Conservation (phyloP, 2,329 filamentous ascomycete genomes). For the Pyrenophora graminea region DNA sequence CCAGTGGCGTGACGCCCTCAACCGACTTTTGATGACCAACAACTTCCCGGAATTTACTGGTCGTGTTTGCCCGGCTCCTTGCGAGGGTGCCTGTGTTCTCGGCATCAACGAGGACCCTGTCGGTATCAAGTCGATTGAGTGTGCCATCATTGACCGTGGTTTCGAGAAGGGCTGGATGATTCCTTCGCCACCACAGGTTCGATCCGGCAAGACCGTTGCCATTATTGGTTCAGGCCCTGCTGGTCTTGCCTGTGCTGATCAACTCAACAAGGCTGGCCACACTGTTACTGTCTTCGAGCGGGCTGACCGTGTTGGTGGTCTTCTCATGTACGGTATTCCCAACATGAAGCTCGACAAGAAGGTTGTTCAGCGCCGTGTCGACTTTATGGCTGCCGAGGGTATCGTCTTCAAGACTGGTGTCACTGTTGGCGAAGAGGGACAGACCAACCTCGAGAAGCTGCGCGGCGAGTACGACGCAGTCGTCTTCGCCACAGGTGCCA, state of each 20-base stretch:
- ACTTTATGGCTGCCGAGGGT: conserved; percentile 92
- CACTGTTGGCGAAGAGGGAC: conserved; percentile 75
- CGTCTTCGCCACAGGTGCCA: conserved; percentile 88
- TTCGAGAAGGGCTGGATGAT: conserved; percentile 99
- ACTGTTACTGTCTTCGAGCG: conserved; percentile 89
- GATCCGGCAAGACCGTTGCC: conserved; percentile 85
- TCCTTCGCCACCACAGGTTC: conserved; percentile 73
- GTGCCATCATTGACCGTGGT: conserved; percentile 94
- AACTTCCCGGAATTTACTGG: conserved; percentile 99
- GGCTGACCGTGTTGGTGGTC: conserved; percentile 83
- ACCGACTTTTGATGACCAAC: conserved; percentile 92
- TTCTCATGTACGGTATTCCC: conserved; percentile 97
- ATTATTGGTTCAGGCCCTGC: conserved; percentile 91
- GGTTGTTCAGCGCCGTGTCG: conserved; percentile 90
- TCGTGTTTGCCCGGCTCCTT: conserved; percentile 94
- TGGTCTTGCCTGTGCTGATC: conserved; percentile 87
- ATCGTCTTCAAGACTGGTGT: conserved; percentile 79
- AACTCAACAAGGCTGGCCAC: conserved; percentile 92
- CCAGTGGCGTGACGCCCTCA: conserved; percentile 89
- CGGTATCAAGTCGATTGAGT: conserved; percentile 98
- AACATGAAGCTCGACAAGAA: conserved; percentile 99
- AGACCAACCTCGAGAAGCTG: conserved; percentile 70
- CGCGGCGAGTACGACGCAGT: conserved; percentile 79
- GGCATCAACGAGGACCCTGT: conserved; percentile 97
- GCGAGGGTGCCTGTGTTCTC: conserved; percentile 92